These are phyloP conservation scores for Cyathus pygmaeus DNA, from an alignment of 1,284 basidiomycete genomes.

Conservation along the genomic window DNA sequence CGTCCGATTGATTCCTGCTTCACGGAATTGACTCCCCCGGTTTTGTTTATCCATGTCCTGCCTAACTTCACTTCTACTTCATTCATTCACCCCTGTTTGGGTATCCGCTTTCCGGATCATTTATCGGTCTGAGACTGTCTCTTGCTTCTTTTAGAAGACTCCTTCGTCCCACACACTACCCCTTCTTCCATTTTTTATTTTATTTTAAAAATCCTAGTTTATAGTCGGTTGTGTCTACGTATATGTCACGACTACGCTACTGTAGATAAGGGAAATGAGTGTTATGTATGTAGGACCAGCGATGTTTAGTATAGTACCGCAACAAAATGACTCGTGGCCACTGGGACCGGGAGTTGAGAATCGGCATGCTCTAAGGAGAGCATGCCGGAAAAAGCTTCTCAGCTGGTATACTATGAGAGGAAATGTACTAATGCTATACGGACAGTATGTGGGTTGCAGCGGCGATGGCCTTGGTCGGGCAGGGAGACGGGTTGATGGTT, in stretches of 20 bases:
- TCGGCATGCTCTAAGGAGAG: neutral
- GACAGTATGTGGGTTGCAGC: neutral
- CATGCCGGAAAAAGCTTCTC: neutral
- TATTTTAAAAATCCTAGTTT: neutral
- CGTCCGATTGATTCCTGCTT: too few relatives aligned
- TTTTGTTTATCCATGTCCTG: too few relatives aligned
- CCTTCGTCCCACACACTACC: too few relatives aligned
- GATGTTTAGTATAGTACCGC: neutral
- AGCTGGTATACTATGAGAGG: neutral
- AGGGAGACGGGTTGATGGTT: neutral
- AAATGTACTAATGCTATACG: neutral
- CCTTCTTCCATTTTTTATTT: neutral
- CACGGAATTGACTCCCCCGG: too few relatives aligned
- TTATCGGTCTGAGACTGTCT: too few relatives aligned
- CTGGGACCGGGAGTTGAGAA: neutral
- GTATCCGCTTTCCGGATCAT: too few relatives aligned
- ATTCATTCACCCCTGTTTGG: too few relatives aligned
- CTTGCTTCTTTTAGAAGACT: too few relatives aligned
- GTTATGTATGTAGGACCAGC: neutral
- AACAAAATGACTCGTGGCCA: too few relatives aligned
- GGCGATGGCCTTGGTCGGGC: neutral
- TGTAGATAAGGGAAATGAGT: neutral
- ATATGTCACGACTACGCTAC: neutral
- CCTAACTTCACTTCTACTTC: too few relatives aligned
- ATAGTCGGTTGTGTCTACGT: neutral